phyloP scores from a whole-genome alignment of 2,329 filamentous ascomycete genomes.

The Penicillium sp. region DNA sequence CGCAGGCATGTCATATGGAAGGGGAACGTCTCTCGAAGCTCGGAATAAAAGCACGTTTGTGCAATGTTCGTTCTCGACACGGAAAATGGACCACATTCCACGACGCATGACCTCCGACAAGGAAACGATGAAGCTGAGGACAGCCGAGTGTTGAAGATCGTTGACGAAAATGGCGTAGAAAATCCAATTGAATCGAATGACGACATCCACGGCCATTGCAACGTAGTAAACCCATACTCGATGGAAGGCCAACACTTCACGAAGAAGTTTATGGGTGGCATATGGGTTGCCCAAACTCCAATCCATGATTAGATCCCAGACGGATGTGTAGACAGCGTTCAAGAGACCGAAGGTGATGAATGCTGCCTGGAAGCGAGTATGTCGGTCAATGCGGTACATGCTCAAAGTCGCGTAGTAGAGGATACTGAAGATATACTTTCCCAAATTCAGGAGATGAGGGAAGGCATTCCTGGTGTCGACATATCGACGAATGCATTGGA shows the following conservation, averaged over 20 bases:
- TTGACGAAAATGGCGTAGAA: conserved; percentile 81
- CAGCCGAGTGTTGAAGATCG: conserved; percentile 73
- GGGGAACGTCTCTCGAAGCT: conserved; percentile 76
- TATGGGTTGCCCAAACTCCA: conserved; percentile 83
- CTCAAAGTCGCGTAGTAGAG: conserved; percentile 71
- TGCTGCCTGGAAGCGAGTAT: conserved; percentile 54
- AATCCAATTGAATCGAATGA: conserved; percentile 90
- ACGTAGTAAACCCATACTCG: conserved; percentile 75
- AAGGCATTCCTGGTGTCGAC: conserved; percentile 80
- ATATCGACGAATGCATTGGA: conserved; percentile 89
- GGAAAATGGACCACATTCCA: conserved; percentile 86
- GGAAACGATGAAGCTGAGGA: conserved; percentile 72
- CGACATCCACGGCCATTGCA: conserved; percentile 75
- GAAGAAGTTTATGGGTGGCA: conserved; percentile 62
- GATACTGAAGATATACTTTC: conserved; percentile 85
- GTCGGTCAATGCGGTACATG: conserved; percentile 70
- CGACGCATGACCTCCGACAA: conserved; percentile 76
- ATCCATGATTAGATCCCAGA: conserved; percentile 97
- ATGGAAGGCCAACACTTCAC: conserved; percentile 75
- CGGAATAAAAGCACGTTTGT: conserved; percentile 86
- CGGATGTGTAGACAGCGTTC: conserved; percentile 75
- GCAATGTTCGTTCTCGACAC: conserved; percentile 97
- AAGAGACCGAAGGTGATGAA: conserved; percentile 78
- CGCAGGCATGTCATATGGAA: conserved; percentile 63
- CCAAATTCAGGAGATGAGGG: conserved; percentile 86